Evolutionary conservation across 768 basidiomycete genomes (phyloP).

Genomic region (Strobilomyces dryophilus): DNA sequence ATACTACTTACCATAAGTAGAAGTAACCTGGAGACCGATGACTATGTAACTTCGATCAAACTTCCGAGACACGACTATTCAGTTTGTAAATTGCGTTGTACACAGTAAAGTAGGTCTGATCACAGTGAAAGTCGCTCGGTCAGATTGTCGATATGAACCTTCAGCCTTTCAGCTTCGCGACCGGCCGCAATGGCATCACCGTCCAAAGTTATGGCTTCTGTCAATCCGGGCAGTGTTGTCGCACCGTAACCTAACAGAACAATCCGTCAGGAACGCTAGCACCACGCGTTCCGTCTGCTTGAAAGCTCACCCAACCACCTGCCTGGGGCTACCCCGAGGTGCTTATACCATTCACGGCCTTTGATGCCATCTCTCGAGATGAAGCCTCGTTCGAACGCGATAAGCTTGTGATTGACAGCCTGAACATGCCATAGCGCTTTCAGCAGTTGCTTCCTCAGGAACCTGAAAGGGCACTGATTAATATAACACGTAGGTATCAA

Average conservation of each 20-base stretch:
- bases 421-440: slow-evolving; percentile 57
- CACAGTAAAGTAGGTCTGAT: neutral
- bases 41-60: neutral
- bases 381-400: slow-evolving; percentile 75
- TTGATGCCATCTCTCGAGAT: slow-evolving; percentile 78
- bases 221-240: slow-evolving; percentile 78
- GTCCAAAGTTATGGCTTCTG: slow-evolving; percentile 74
- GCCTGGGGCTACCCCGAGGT: slow-evolving; percentile 88
- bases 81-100: neutral
- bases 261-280: neutral
- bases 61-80: neutral
- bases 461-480: slow-evolving; percentile 15
- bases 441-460: slow-evolving; percentile 36
- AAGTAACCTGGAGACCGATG: too few species aligned
- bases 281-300: neutral
- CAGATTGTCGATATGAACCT: slow-evolving; percentile 48
- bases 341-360: slow-evolving; percentile 83
- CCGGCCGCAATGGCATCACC: slow-evolving; percentile 57
- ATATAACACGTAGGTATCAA: neutral
- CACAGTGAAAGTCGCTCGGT: slow-evolving; percentile 29
- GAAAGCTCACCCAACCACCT: slow-evolving; percentile 67
- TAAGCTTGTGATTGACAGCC: slow-evolving; percentile 63
- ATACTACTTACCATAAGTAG: too few species aligned
- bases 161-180: slow-evolving; percentile 60
- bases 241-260: slow-evolving; percentile 67